Evolutionary conservation across 2,329 filamentous ascomycete species (phyloP), one percentile per base, ranked within the genome.

Genomic region (Coleophoma crateriformis): DNA sequence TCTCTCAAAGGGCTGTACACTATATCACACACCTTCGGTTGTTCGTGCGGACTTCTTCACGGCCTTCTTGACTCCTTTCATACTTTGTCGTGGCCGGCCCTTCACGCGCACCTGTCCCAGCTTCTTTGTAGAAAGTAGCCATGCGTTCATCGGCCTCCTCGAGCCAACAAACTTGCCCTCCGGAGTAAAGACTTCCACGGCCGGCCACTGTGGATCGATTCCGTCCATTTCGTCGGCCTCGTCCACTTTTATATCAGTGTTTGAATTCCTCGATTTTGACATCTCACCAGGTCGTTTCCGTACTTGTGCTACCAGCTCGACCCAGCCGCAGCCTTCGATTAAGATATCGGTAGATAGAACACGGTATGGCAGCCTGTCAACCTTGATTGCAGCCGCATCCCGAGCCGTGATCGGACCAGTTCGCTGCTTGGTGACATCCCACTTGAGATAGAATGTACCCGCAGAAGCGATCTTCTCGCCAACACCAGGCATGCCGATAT

Each of bases 271-370:
- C 59, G 60, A 39, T 65, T 46, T 52, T 68, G 63, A 46, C 65
- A 53, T 47, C 52, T 61, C 57, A 60, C 48, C 33, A 50, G 76
- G 71, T 61, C 68, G 78, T 14, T 75, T 79, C 46, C 92, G 81
- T 10, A 95, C 81, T 68, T 99, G 92, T 3, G 85, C 85, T 1
- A 84, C 84, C 38, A 99, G 68, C 68, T 99, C 94, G 2, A 99
- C 78, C 88, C 95, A 99, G 7, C 94, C 94, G 22, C 90, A 85
- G 2, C 94, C 90, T 66, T 97, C 92, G 45, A 99, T 83, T 13
- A 99, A 72, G 20, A 99, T 82, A 63, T 99, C 95, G 0, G 85
- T 79, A 8, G 86, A 82, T 52, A 94, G 76, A 2, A 97, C 82
- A 13, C 81, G 79, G 67, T 91, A 99, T 0, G 90, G 89, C 4